Conservation (phyloP, 495 filamentous ascomycete species). For the Penicillium simplicissimum region DNA sequence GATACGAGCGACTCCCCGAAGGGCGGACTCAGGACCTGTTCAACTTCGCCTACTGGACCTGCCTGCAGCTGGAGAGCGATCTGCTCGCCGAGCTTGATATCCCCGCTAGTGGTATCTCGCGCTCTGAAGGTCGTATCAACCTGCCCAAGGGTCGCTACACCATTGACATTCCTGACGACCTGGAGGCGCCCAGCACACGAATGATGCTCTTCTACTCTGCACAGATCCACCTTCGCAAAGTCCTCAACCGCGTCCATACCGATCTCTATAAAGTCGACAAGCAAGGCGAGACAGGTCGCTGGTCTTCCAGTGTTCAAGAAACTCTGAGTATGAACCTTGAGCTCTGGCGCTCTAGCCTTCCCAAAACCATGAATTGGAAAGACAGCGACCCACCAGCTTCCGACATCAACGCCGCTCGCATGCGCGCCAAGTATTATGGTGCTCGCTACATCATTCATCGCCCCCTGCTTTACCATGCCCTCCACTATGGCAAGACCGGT, state of each 20-base stretch:
- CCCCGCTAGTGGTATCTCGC: conserved; percentile 76
- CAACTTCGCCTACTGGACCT: conserved; percentile 89
- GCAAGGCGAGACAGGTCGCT: conserved; percentile 28
- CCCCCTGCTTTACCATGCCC: conserved; percentile 68
- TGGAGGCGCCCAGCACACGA: conserved; percentile 34
- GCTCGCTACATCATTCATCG: conserved; percentile 87
- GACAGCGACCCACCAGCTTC: conserved; percentile 64
- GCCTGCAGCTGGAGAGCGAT: conserved; percentile 92
- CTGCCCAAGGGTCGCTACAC: conserved; percentile 54
- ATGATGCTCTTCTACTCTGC: conserved; percentile 81
- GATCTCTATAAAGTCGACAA: conserved; percentile 70
- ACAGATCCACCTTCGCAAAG: conserved; percentile 82
- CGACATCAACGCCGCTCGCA: conserved; percentile 80
- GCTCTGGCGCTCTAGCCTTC: conserved; percentile 49
- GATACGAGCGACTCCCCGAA: conserved; percentile 36
- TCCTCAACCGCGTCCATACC: conserved; percentile 80
- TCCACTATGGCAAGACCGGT: conserved; percentile 52
- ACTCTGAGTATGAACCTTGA: conserved; percentile 52
- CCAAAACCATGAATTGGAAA: conserved; percentile 59
- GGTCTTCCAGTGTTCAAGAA: conserved; percentile 38
- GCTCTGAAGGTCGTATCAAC: conserved; percentile 66
- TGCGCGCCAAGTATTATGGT: conserved; percentile 93
- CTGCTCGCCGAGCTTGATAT: conserved; percentile 86
- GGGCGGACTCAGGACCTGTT: conserved; percentile 51
- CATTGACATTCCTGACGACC: conserved; percentile 35